phyloP scores from a whole-genome alignment of 148 eudicot genomes.

The Cornus kousa region DNA sequence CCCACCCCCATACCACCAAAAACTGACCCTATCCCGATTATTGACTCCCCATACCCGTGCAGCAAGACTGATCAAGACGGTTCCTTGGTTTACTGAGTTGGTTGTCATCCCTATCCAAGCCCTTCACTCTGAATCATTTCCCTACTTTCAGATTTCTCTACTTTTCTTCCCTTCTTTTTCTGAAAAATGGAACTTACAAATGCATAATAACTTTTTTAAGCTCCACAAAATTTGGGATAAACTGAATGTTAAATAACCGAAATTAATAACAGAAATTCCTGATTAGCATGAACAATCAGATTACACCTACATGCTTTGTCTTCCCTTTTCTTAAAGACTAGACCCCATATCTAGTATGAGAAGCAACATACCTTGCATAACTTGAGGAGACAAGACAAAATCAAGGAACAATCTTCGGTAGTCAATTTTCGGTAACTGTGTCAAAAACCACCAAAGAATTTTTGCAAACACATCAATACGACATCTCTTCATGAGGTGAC shows the following conservation, averaged over 20 bases:
- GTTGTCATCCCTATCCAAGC: neutral
- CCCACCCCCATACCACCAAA: too few relatives aligned
- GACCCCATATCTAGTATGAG: neutral
- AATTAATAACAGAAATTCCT: neutral
- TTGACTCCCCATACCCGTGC: too few relatives aligned
- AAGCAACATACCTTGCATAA: constrained; percentile 61
- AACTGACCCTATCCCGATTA: too few relatives aligned
- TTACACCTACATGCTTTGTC: neutral
- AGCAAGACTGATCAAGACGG: too few relatives aligned
- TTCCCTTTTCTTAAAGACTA: neutral
- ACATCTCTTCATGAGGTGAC: neutral
- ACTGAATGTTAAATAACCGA: too few relatives aligned
- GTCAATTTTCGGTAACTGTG: constrained; percentile 30
- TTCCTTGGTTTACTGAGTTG: too few relatives aligned
- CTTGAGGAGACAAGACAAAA: constrained; percentile 52
- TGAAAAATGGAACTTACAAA: neutral
- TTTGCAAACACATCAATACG: neutral
- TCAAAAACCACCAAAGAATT: constrained; percentile 36
- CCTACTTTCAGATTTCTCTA: neutral
- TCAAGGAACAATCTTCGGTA: constrained; percentile 52
- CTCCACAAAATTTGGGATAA: too few relatives aligned
- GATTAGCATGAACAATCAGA: neutral
- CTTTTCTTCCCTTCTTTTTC: neutral
- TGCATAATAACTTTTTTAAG: neutral
- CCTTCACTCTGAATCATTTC: neutral